Conservation (phyloP, 2,329 filamentous ascomycete species). For the Aspergillus sojae region DNA sequence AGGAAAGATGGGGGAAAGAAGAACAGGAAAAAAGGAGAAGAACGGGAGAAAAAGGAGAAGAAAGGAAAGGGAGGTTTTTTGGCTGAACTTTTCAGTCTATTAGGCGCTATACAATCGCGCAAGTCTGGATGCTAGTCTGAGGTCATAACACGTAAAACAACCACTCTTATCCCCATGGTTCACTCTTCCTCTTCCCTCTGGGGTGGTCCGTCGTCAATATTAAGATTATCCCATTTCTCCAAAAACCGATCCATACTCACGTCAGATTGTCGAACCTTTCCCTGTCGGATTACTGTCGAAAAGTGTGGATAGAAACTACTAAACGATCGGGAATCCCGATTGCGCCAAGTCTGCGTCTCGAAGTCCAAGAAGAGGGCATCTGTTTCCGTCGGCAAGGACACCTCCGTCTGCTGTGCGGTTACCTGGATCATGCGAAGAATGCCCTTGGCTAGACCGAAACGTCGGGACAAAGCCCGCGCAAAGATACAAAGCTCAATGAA, state of each 20-base stretch:
- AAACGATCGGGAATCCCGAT: slow-evolving; percentile 18
- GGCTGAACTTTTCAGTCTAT: not conserved
- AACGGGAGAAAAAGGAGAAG: not conserved
- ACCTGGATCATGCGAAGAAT: slow-evolving; percentile 32
- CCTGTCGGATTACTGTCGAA: slow-evolving; percentile 17
- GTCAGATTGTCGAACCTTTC: slow-evolving; percentile 6
- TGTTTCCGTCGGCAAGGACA: slow-evolving; percentile 27
- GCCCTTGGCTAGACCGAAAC: slow-evolving; percentile 30
- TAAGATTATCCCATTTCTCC: slow-evolving; percentile 32
- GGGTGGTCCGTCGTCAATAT: not conserved
- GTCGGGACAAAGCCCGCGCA: slow-evolving; percentile 27
- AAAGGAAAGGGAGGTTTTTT: too few species aligned
- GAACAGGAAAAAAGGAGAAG: not conserved
- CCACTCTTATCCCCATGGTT: not conserved
- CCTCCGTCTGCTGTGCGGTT: slow-evolving; percentile 25
- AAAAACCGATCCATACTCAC: slow-evolving; percentile 29
- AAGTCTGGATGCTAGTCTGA: not conserved
- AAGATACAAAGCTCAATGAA: slow-evolving; percentile 32
- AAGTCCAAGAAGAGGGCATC: slow-evolving; percentile 27
- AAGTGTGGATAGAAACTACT: slow-evolving; percentile 32
- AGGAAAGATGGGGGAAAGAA: not conserved
- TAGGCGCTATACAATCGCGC: not conserved
- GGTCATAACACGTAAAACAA: not conserved
- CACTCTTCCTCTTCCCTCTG: not conserved
- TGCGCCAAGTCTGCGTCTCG: slow-evolving; percentile 22